A percentile compares a stretch with the other conserved stretches of the same genome.
Conservation (phyloP, 164 flowering plant species). For the Chimonanthus salicifolius region DNA sequence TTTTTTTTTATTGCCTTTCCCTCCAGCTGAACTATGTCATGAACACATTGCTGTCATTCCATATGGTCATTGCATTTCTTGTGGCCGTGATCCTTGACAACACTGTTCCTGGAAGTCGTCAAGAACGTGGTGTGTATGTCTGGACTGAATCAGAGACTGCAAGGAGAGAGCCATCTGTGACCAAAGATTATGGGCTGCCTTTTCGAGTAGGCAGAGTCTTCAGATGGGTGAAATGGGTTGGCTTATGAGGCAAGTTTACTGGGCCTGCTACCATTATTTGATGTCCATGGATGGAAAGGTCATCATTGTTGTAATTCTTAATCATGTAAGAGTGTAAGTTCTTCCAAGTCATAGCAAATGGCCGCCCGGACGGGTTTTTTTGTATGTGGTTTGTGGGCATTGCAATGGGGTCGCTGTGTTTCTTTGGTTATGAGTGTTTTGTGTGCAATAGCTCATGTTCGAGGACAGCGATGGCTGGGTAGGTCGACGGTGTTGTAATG, state of each 20-base stretch:
- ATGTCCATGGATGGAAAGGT: neutral
- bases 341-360: conserved; percentile 2
- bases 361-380: neutral
- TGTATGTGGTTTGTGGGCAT: neutral
- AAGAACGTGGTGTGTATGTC: conserved; percentile 90
- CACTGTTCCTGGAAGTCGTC: conserved; percentile 89
- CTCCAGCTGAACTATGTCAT: conserved; percentile 79
- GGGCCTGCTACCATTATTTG: neutral
- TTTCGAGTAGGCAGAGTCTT: conserved; percentile 74
- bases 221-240: conserved; percentile 99
- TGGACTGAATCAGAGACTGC: conserved; percentile 87
- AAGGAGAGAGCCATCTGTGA: conserved; percentile 78
- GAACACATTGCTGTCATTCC: conserved; percentile 76
- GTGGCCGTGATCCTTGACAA: conserved; percentile 83
- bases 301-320: conserved; percentile 3
- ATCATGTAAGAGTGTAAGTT: neutral
- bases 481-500: conserved; percentile 6
- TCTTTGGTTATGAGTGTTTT: conserved; percentile 5
- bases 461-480: neutral
- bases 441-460: conserved; percentile 5
- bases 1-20: neutral
- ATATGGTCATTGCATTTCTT: conserved; percentile 94
- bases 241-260: conserved; percentile 29
- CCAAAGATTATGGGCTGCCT: conserved; percentile 84
- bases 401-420: neutral